phyloP scores from a whole-genome alignment of 257 asterid species.

The Solanum ossicruentum region DNA sequence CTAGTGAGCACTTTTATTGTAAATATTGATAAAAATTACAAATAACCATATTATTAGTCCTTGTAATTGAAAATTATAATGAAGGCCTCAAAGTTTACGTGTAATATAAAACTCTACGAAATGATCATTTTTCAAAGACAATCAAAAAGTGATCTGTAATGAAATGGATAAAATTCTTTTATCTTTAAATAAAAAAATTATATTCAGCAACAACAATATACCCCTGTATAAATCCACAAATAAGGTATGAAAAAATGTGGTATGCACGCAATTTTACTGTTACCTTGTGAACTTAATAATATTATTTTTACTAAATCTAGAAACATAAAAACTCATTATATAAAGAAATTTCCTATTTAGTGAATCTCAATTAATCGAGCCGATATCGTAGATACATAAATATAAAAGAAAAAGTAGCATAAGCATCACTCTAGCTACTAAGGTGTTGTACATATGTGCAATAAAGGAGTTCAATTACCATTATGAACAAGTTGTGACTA shows the following conservation, averaged over 20 bases:
- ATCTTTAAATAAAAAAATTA: background rate
- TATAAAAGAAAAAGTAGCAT: background rate
- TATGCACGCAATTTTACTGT: background rate
- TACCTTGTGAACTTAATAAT: background rate
- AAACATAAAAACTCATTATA: background rate
- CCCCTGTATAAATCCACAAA: accelerated
- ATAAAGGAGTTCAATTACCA: background rate
- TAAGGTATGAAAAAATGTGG: background rate
- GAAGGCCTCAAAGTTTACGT: accelerated
- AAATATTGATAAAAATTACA: background rate
- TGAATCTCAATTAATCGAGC: background rate
- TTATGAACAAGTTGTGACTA: background rate
- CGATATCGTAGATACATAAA: background rate
- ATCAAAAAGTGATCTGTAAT: too few species aligned
- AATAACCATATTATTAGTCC: background rate
- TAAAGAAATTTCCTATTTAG: background rate
- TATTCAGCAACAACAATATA: background rate
- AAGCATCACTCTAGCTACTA: background rate
- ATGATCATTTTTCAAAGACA: background rate
- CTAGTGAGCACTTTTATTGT: background rate
- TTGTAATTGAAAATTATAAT: background rate
- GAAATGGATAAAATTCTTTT: accelerated
- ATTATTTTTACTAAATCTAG: background rate
- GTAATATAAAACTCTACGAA: background rate
- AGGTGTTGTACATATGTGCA: background rate